Conservation (phyloP, 192 early-diverging fungal genomes). For the Coemansia sp. region DNA sequence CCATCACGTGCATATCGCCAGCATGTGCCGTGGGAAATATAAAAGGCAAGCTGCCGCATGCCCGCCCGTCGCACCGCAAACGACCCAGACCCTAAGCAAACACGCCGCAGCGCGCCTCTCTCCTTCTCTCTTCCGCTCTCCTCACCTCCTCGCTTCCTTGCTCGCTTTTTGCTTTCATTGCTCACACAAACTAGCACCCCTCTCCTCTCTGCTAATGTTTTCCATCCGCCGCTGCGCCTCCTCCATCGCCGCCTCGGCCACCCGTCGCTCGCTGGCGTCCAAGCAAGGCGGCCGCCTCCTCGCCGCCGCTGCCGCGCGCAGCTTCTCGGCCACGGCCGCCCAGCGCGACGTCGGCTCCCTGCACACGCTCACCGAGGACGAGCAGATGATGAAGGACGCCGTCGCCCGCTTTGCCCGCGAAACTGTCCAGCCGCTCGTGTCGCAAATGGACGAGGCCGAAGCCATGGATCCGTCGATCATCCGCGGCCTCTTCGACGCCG, state of each 20-base stretch:
- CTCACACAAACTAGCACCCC: no score
- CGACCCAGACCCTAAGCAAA: no score
- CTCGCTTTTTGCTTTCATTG: no score
- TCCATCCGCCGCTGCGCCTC: no score
- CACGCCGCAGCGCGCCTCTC: no score
- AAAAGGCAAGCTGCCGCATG: no score
- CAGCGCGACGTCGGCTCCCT: conserved; percentile 54
- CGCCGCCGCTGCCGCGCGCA: neutral
- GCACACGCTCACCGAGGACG: conserved; percentile 82
- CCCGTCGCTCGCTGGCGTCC: conserved; percentile 1
- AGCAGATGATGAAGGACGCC: conserved; percentile 76
- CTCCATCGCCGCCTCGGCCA: neutral
- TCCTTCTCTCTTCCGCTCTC: no score
- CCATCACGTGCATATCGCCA: no score
- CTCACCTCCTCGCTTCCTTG: no score
- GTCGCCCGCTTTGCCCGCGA: conserved; percentile 78
- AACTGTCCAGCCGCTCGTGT: conserved; percentile 77
- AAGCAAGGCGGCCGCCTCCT: neutral
- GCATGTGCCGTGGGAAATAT: no score
- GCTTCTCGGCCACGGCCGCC: conserved; percentile 2
- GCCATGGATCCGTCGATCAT: conserved; percentile 72
- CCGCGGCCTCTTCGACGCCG: conserved; percentile 84
- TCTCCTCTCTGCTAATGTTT: neutral
- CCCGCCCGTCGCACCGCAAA: no score
- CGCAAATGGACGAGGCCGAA: conserved; percentile 91